Conservation (phyloP, 441 rosid species). For the Jatropha podagrica region DNA sequence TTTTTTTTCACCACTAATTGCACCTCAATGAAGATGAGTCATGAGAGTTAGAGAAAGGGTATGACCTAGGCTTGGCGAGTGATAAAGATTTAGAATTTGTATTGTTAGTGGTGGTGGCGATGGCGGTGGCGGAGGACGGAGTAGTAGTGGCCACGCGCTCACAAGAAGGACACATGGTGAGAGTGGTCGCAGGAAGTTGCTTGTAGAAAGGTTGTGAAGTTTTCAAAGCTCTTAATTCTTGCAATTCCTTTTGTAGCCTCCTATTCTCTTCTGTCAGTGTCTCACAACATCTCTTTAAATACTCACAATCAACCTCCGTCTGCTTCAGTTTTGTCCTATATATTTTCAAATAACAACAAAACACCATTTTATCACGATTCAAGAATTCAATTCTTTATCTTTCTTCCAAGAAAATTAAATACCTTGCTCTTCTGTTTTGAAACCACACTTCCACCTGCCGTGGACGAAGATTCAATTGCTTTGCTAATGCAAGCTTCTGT, state of each 20-base stretch:
- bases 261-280: constrained; percentile 87
- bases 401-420: neutral
- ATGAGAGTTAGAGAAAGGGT: constrained; percentile 36
- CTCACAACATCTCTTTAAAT: constrained; percentile 88
- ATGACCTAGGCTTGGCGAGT: constrained; percentile 23
- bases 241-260: constrained; percentile 84
- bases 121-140: constrained; percentile 28
- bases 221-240: constrained; percentile 82
- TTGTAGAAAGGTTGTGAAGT: constrained; percentile 76
- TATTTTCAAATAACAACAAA: neutral
- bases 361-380: neutral
- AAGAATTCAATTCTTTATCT: neutral
- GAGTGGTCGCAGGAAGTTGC: constrained; percentile 97
- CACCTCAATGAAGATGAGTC: constrained; percentile 4
- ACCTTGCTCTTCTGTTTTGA: constrained; percentile 97
- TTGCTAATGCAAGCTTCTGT: constrained; percentile 84
- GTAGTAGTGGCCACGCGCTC: constrained; percentile 76
- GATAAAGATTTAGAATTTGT: constrained; percentile 15
- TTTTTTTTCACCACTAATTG: neutral
- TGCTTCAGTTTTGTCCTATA: constrained; percentile 93
- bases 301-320: constrained; percentile 96
- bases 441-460: constrained; percentile 99
- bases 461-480: constrained; percentile 90
- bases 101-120: neutral
- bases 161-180: constrained; percentile 98